Evolutionary conservation across 1,284 basidiomycete species (phyloP).

Genomic region (Malassezia brasiliensis): DNA sequence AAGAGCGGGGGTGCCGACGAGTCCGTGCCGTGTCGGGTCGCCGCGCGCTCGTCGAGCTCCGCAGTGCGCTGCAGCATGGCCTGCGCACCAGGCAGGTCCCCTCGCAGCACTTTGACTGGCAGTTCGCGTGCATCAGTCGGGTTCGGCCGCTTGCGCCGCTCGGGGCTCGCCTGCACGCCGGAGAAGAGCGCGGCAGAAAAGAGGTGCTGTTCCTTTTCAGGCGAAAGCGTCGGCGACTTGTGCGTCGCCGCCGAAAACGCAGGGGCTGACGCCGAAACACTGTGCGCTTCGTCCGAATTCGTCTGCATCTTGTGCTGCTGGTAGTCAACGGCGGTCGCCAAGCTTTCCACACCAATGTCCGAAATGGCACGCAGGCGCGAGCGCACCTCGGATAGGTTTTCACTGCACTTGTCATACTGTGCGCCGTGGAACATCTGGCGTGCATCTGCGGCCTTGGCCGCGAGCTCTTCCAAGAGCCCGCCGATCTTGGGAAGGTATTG

Average conservation of each 20-base stretch:
- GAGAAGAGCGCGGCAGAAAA: conserved; percentile 7
- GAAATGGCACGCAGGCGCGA: conserved; percentile 17
- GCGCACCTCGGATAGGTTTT: conserved; percentile 17
- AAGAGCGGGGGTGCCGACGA: not conserved
- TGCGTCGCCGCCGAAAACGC: not conserved
- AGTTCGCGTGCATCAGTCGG: not conserved
- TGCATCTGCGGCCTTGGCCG: conserved; percentile 14
- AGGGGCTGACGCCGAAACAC: not conserved
- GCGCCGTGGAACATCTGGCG: conserved; percentile 18
- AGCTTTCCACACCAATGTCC: conserved; percentile 16
- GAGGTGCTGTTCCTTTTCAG: conserved; percentile 1
- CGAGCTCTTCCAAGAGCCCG: conserved; percentile 16
- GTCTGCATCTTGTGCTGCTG: conserved; percentile 7
- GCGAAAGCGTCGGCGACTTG: not conserved
- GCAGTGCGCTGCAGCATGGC: not conserved
- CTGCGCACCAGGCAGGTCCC: not conserved
- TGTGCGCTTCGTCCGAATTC: not conserved
- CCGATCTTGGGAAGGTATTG: conserved; percentile 4
- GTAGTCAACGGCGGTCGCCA: conserved; percentile 10
- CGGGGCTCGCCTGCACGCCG: not conserved
- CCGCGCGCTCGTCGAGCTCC: not conserved
- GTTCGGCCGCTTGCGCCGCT: not conserved
- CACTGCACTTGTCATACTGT: conserved; percentile 18
- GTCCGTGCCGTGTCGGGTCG: not conserved
- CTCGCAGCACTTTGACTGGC: conserved; percentile 1